Evolutionary conservation across 139 green algal species (phyloP).

Genomic region (Chlorella sorokiniana): DNA sequence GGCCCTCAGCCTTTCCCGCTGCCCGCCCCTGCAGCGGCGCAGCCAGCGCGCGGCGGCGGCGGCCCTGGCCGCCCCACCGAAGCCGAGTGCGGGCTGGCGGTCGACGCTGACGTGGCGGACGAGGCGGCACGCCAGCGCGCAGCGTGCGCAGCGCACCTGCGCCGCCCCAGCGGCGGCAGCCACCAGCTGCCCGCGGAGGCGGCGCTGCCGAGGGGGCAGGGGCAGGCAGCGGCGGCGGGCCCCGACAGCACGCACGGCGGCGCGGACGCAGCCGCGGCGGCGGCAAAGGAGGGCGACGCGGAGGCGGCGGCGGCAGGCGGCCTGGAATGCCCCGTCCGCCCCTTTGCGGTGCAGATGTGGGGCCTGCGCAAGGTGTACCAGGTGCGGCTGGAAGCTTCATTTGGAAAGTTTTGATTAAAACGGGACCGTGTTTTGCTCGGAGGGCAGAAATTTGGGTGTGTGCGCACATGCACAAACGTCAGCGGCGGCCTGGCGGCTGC

Average conservation of each 20-base stretch:
- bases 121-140: conserved; percentile 23
- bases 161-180: background rate
- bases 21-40: background rate
- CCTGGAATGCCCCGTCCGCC: background rate
- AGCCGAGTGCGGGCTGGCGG: conserved; percentile 20
- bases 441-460: no score
- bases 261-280: no score
- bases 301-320: background rate
- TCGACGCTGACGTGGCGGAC: conserved; percentile 40
- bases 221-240: background rate
- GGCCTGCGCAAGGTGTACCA: conserved; percentile 68
- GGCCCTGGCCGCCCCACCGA: conserved; percentile 13
- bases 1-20: background rate
- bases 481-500: no score
- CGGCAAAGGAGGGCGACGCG: background rate
- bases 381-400: no score
- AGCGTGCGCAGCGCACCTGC: background rate
- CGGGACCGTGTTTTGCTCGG: no score
- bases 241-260: background rate
- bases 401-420: no score
- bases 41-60: background rate
- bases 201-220: background rate
- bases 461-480: no score
- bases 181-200: background rate
- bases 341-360: conserved; percentile 68